These are phyloP conservation scores for Dryas drummondii DNA, from an alignment of 306 rosid species.

Conservation along the genomic window DNA sequence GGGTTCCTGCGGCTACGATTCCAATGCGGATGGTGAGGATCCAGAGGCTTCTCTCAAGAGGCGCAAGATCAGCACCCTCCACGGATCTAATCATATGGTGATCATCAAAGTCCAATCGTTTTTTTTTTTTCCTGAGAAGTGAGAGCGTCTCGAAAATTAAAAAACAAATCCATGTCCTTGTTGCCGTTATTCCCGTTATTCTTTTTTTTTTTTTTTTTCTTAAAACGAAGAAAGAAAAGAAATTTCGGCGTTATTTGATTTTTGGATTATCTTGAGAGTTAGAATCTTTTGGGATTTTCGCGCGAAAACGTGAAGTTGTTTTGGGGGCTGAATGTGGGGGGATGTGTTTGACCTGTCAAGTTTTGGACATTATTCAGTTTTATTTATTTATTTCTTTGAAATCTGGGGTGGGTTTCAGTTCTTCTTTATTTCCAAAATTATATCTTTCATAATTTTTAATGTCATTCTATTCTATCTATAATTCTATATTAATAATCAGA, in stretches of 20 bases:
- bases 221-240: too few relatives aligned
- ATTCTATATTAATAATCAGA: conserved; percentile 31
- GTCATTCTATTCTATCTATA: conserved; percentile 24
- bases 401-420: conserved; percentile 42
- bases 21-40: conserved; percentile 41
- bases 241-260: too few relatives aligned
- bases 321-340: conserved; percentile 20
- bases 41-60: conserved; percentile 39
- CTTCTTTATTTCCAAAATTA: conserved; percentile 39
- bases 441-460: conserved; percentile 30
- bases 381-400: conserved; percentile 31
- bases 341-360: conserved; percentile 72
- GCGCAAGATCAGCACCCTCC: conserved; percentile 36
- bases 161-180: background rate
- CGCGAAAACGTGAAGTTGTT: conserved; percentile 37
- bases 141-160: background rate
- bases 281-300: conserved; percentile 48
- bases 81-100: conserved; percentile 57
- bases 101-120: conserved; percentile 29
- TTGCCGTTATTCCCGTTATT: background rate
- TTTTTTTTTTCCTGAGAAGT: background rate
- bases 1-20: conserved; percentile 30
- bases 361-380: conserved; percentile 32
- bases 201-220: background rate
- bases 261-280: conserved; percentile 7